These are phyloP conservation scores for Apium graveolens DNA, from an alignment of 129 eudicot genomes.

Conservation along the genomic window DNA sequence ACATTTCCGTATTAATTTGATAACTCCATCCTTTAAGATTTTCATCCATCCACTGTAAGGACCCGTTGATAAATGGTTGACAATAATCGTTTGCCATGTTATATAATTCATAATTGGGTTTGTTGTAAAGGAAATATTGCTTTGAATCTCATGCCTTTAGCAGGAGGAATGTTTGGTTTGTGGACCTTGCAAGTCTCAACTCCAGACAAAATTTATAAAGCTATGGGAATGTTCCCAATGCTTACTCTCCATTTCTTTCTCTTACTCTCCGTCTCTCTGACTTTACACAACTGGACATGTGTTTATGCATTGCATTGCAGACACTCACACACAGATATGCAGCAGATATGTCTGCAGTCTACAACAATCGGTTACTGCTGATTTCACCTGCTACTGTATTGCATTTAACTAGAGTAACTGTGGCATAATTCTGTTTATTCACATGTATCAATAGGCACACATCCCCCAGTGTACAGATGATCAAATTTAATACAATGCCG, in stretches of 20 bases:
- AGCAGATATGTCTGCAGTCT: too few species aligned
- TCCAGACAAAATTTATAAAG: slow-evolving; percentile 23
- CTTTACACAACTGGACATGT: neutral
- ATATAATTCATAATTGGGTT: neutral
- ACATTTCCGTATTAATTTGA: too few species aligned
- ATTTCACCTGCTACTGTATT: too few species aligned
- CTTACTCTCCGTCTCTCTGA: neutral
- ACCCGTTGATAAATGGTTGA: too few species aligned
- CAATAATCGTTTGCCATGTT: neutral
- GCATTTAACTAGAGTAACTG: neutral
- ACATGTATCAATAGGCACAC: neutral
- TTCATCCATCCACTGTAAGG: too few species aligned
- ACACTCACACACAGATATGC: too few species aligned
- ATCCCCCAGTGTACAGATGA: too few species aligned
- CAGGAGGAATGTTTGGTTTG: slow-evolving; percentile 17
- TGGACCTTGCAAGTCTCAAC: slow-evolving; percentile 8
- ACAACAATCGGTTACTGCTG: too few species aligned
- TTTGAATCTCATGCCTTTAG: slow-evolving; percentile 34
- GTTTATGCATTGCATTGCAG: neutral
- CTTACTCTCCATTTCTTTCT: neutral
- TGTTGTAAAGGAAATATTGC: slow-evolving; percentile 13
- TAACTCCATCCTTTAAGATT: too few species aligned
- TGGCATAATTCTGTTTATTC: neutral
- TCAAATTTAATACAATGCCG: too few species aligned
- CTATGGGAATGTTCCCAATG: slow-evolving; percentile 33